Conservation (phyloP, 768 basidiomycete species). For the Serendipita sp. region DNA sequence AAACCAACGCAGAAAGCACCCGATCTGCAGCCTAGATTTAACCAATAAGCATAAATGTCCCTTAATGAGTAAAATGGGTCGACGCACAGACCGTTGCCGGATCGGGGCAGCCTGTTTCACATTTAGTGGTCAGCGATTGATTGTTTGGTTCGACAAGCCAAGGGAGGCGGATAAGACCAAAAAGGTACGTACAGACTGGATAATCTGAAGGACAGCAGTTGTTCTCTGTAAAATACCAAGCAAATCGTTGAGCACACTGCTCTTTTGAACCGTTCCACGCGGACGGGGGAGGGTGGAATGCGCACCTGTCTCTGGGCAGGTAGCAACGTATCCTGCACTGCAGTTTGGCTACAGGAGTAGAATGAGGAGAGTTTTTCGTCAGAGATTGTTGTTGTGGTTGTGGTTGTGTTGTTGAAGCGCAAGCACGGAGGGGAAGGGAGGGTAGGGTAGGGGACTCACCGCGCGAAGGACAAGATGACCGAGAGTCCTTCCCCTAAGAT, state of each 20-base stretch:
- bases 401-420: too few relatives aligned
- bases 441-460: too few relatives aligned
- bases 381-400: too few relatives aligned
- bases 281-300: not conserved
- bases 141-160: not conserved
- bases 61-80: not conserved
- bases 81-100: not conserved
- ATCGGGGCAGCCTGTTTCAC: not conserved
- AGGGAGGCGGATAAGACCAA: not conserved
- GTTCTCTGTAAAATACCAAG: not conserved
- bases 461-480: too few relatives aligned
- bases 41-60: not conserved
- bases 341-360: not conserved
- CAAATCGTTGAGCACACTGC: not conserved
- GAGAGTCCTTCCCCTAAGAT: too few relatives aligned
- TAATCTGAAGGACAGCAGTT: not conserved
- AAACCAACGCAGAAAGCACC: not conserved
- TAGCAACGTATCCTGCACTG: not conserved
- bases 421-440: too few relatives aligned
- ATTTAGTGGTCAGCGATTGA: not conserved
- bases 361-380: too few relatives aligned
- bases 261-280: not conserved
- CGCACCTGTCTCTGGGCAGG: not conserved
- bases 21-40: not conserved
- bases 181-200: not conserved